Conservation (phyloP, 257 asterid species). For the Lycium ferocissimum region DNA sequence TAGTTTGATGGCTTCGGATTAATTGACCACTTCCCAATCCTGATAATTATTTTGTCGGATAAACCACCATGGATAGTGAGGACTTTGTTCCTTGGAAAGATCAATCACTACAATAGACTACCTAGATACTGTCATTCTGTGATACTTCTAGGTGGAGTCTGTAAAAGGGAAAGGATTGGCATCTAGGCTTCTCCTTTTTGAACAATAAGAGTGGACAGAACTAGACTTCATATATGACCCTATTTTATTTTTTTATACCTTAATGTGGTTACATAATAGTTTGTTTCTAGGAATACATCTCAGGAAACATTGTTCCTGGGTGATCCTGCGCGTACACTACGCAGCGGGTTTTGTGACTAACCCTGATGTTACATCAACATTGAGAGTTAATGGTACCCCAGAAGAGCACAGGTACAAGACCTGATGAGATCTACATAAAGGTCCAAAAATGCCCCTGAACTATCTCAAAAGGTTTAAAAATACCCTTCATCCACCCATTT, state of each 20-base stretch:
- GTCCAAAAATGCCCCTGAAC: neutral
- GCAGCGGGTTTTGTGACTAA: neutral
- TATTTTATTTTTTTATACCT: neutral
- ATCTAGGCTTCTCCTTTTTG: neutral
- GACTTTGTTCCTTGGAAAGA: neutral
- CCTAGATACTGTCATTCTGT: neutral
- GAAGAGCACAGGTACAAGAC: neutral
- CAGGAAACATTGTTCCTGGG: neutral
- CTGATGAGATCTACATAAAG: conserved; percentile 1
- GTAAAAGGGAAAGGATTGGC: conserved; percentile 24
- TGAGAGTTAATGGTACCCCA: neutral
- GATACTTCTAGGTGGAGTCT: conserved; percentile 24
- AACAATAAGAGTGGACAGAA: neutral
- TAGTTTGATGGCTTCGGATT: neutral
- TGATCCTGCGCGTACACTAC: neutral
- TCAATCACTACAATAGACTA: conserved; percentile 2
- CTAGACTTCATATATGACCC: neutral
- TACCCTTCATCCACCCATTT: too few relatives aligned
- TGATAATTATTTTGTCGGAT: neutral
- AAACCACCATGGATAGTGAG: neutral
- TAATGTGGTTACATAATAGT: neutral
- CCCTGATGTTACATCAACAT: neutral
- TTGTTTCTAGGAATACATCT: neutral
- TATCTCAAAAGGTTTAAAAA: too few relatives aligned
- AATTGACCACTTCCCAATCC: neutral